Base-by-base conservation (phyloP, 352 stramenopile species). In the Phytophthora crassamura region DNA sequence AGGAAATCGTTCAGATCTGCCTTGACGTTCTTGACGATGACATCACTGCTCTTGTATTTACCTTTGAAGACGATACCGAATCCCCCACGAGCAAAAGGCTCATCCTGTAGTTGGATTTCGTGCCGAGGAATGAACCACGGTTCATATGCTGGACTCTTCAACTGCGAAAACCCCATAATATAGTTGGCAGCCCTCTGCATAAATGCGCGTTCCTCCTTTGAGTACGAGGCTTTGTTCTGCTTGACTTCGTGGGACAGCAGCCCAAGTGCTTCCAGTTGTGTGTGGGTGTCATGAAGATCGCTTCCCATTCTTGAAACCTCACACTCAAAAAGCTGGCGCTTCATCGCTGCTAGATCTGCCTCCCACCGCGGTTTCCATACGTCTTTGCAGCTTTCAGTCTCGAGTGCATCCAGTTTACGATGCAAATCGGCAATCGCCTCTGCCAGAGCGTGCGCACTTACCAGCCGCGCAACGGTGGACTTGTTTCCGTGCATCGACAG, bases 61-160 rank as follows among this genome's bases (percentile, higher is more conserved):
- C 36, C 50, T 12, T 32, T 36, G 11, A 48, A 58, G 25, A 58
- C 39, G 15, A 48, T 42, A 32, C 50, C 50, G 16, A 33, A 58
- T 16, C 20, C 32, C 2, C 50, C 50, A 18, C 35, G 12, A 28
- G 16, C 25, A n/a, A 58, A 58, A 25, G 36, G 34, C 7, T 30
- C 38, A n/a, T 48, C 36, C 0, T 33, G 16, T 16, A 58, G 12
- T 25, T 47, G n/a, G 3, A 49, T 28, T 9, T 47, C 38, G 18
- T 48, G 35, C 10, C 38, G 50, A 9, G 38, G 36, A 7, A 58
- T 47, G 16, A 58, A 48, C 50, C 50, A 47, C 22, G 14, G 30
- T 42, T 58, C 50, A 6, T 47, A 14, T n/a, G 4, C 4, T 14
- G 38, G 50, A 16, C 45, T 20, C 5, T n/a, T 20, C 25, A 57